phyloP scores from a whole-genome alignment of 176 grass and related monocot species.

The Tillandsia fasciculata region DNA sequence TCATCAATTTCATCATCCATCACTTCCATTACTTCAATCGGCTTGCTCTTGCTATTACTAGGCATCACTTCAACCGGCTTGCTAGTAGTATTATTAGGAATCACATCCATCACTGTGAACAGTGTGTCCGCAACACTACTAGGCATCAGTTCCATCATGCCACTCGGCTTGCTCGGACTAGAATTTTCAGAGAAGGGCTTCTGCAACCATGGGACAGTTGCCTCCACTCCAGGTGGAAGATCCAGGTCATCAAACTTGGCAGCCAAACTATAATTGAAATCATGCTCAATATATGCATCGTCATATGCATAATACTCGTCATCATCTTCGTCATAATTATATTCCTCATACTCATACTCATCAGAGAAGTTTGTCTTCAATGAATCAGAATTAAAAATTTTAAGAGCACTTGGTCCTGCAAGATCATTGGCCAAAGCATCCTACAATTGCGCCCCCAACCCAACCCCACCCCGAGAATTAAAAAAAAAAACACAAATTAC shows the following conservation, averaged over 20 bases:
- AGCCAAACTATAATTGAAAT: conserved; percentile 38
- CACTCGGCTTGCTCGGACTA: conserved; percentile 18
- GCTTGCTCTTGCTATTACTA: not conserved
- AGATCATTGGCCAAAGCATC: conserved; percentile 28
- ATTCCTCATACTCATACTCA: conserved; percentile 21
- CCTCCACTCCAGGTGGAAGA: conserved; percentile 21
- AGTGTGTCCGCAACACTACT: too few species aligned
- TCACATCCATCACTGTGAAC: too few species aligned
- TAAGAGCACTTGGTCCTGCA: conserved; percentile 18
- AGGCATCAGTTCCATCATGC: not conserved
- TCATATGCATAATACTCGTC: conserved; percentile 27
- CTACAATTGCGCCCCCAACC: conserved; percentile 19
- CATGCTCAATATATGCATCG: conserved; percentile 13
- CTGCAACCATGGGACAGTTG: conserved; percentile 29
- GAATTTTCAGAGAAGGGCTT: conserved; percentile 16
- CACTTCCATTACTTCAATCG: conserved; percentile 24
- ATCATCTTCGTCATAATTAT: conserved; percentile 57
- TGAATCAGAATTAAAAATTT: conserved; percentile 18
- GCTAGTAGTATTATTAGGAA: too few species aligned
- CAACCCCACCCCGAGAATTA: too few species aligned
- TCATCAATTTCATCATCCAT: conserved; percentile 35
- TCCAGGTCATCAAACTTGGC: conserved; percentile 42
- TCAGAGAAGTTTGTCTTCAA: conserved; percentile 7
- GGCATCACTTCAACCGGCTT: too few species aligned
- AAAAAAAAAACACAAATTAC: not conserved